Base-by-base conservation (phyloP, 305 asterid genomes). In the Galium porrigens region DNA sequence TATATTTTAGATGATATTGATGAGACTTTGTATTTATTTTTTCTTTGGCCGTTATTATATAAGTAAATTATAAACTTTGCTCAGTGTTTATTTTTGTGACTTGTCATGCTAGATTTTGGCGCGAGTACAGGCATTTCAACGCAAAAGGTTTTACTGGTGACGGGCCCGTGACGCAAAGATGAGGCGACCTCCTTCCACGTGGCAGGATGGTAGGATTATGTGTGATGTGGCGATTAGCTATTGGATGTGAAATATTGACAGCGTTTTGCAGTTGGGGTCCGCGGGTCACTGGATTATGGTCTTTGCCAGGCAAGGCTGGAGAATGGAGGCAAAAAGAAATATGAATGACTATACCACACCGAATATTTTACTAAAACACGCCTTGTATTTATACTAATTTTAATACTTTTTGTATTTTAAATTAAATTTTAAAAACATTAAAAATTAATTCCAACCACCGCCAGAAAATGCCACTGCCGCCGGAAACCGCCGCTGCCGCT, bases 111-210 rank as follows among this genome's bases (percentile, higher is more conserved):
- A 58, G 72, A 63, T 59, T n/a, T n/a, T 66, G 77, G 75, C 71
- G 72, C 66, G 71, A 53, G 72, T 66, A 69, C 66, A 74, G 79
- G 71, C 65, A 53, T 63, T 62, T 74, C 72, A 66, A 66, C 25
- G 55, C 7, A 0, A n/a, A 1, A 2, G 15, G 1, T 25, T 4
- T 46, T 17, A 52, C 51, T 34, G 34, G 58, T 60, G 63, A 60
- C 58, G 25, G 6, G 5, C 3, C 61, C 51, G 65, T 61, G 65
- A 61, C n/a, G 0, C 1, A 36, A 51, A n/a, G 25, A 5, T 3
- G 6, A 32, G 4, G 29, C 32, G 6, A 15, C 17, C 2, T 15
- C 8, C 33, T 33, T 17, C 48, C 68, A 17, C 60, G 68, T 46
- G 6, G 18, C 18, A 9, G 4, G 4, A 15, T 5, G 20, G 3